Evolutionary conservation across 192 early-diverging fungal species (phyloP).

Genomic region (Dispira simplex): DNA sequence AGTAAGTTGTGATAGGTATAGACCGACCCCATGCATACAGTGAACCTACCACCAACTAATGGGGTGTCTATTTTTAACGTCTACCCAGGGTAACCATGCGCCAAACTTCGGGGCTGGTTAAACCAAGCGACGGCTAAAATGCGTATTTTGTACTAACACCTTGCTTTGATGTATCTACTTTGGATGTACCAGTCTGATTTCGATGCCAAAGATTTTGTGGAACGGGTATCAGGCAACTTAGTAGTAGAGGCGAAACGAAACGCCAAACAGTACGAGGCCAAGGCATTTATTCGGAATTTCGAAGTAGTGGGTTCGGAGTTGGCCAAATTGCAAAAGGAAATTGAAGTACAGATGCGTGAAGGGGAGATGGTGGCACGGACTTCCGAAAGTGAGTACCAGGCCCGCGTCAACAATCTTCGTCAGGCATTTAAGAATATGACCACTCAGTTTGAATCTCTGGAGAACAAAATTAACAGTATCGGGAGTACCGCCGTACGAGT

Average conservation of each 20-base stretch:
- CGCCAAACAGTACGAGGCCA: slow-evolving; percentile 59
- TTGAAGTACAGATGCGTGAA: slow-evolving; percentile 71
- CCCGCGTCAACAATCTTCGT: slow-evolving; percentile 64
- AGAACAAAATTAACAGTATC: slow-evolving; percentile 78
- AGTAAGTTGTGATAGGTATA: neutral
- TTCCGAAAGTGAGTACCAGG: slow-evolving; percentile 56
- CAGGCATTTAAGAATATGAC: slow-evolving; percentile 77
- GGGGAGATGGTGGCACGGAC: slow-evolving; percentile 63
- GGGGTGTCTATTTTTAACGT: neutral
- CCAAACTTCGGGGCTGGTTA: neutral
- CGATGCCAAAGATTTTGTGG: slow-evolving; percentile 36
- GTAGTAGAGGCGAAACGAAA: slow-evolving; percentile 28
- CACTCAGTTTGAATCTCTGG: slow-evolving; percentile 72
- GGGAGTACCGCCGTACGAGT: slow-evolving; percentile 94
- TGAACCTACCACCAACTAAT: neutral
- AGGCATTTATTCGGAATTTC: slow-evolving; percentile 83
- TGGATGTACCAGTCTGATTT: slow-evolving; percentile 26
- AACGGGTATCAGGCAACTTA: slow-evolving; percentile 32
- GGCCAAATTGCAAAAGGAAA: slow-evolving; percentile 47
- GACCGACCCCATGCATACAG: neutral
- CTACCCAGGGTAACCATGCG: neutral
- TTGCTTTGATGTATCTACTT: neutral
- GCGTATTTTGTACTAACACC: neutral
- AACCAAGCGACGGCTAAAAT: neutral
- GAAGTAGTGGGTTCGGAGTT: slow-evolving; percentile 77